Base-by-base conservation (phyloP, 2,329 filamentous ascomycete species). In the Parastagonospora nodorum region DNA sequence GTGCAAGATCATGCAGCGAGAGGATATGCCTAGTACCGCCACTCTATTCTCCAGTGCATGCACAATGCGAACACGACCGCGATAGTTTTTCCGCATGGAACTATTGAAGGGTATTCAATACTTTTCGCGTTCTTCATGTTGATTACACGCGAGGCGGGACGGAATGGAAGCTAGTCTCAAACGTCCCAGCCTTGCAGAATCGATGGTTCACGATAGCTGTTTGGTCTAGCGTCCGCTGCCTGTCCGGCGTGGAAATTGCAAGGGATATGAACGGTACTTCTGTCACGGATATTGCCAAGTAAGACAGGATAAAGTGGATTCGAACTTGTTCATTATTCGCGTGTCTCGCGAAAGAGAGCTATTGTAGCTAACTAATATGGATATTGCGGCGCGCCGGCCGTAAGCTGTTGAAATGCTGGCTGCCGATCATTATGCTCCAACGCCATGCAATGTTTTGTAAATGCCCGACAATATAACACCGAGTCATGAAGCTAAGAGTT, bases 271-370 rank as follows among this genome's bases (percentile, higher is more conserved):
- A 37, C 35, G 35, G 28, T 31, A 30, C 14, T 28, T 8, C 15
- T 37, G n/a, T 37, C 9, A 36, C 33, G 28, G 15, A 16, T 24
- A 29, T 47, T 42, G 51, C 45, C 48, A 57, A 48, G 51, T 16
- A 15, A 42, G 29, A 43, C 46, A 44, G 33, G 42, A 24, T 41
- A 48, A 48, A 35, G 42, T 48, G 24, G 36, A 42, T 44, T 47
- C 14, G 32, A 38, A 48, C 32, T 48, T 30, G 35, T 55, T 51
- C 45, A 55, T 55, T 57, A 55, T 43, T 52, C 52, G 51, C 55
- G 46, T 40, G 29, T 35, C 10, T 42, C 42, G 46, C 49, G 37
- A 15, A 36, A 32, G 41, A 8, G 42, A 36, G 40, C 43, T 36
- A 44, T 42, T 35, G 28, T 49, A 52, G 44, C 32, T 48, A 49